Base-by-base conservation (phyloP, 2,329 filamentous ascomycete genomes). In the Neofusicoccum ribis region DNA sequence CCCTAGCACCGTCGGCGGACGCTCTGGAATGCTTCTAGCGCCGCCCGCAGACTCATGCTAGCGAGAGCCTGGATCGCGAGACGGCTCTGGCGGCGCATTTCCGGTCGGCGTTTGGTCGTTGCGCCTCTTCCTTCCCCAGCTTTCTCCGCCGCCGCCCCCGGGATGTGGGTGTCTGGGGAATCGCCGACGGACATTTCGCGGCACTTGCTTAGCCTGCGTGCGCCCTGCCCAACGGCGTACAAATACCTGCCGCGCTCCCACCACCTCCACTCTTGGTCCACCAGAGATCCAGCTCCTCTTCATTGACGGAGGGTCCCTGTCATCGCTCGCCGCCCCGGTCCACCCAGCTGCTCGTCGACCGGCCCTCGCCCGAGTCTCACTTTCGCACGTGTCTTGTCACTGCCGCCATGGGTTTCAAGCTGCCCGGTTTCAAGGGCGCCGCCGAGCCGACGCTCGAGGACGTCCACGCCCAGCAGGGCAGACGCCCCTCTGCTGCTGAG, bases 361-460 rank as follows among this genome's bases (percentile, higher is more conserved):
- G 23, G 23, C 23, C 23, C 23, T 23, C 23, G 23, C 23, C 3
- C 23, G 3, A 23, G 23, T 23, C 23, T 23, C 23, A 23, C 23
- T 23, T 23, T 23, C 23, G 27, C 34, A 39, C 9, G 14, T 11
- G 9, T 17, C n/a, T 12, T 44, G 27, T 17, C 20, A 8, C 17
- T 8, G 17, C 34, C 56, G 31, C n/a, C 14, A 68, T 69, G 64
- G 66, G 50, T 41, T 49, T 68, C 62, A 65, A 63, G 34, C 63
- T 68, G 27, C 27, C 27, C 49, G 62, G 58, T 34, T 64, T 76
- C 62, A 69, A 71, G 39, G 70, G 70, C 65, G 69, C 67, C 27
- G 71, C 72, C 59, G 76, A 78, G 70, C 75, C 76, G 46, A 73
- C 72, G 8, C 41, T 77, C 44, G 74, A 76, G 15, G 72, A 77